A percentile compares a stretch with the other conserved stretches of the same genome.
phyloP scores from a whole-genome alignment of 2,329 filamentous ascomycete species.

The Exserohilum turcica region DNA sequence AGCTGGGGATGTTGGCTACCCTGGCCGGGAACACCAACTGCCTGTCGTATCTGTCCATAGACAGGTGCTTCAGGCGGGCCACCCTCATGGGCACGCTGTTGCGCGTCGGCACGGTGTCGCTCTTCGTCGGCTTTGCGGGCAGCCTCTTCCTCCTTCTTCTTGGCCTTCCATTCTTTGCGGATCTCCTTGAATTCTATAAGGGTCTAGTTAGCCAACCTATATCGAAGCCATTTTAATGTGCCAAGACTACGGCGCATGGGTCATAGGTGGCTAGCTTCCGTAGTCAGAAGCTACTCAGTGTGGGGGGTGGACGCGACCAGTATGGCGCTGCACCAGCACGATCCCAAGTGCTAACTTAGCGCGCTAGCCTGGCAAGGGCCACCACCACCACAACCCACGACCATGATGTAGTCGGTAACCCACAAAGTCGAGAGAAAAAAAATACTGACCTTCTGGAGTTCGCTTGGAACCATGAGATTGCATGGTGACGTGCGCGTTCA shows the following conservation, averaged over 20 bases:
- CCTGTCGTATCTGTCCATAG: slow-evolving; percentile 53
- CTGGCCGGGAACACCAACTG: slow-evolving; percentile 52
- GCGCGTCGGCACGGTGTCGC: slow-evolving; percentile 70
- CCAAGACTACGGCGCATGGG: slow-evolving; percentile 48
- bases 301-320: slow-evolving; percentile 60
- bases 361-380: slow-evolving; percentile 36
- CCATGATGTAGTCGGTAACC: background rate
- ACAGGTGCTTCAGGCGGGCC: slow-evolving; percentile 53
- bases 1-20: slow-evolving; percentile 55
- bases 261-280: slow-evolving; percentile 52
- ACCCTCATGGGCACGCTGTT: slow-evolving; percentile 57
- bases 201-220: slow-evolving; percentile 45
- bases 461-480: slow-evolving; percentile 94
- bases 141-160: slow-evolving; percentile 98
- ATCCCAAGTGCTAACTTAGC: slow-evolving; percentile 43
- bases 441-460: slow-evolving; percentile 87
- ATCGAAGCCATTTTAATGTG: slow-evolving; percentile 28
- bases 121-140: slow-evolving; percentile 90
- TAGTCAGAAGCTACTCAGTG: slow-evolving; percentile 50
- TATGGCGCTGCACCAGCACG: slow-evolving; percentile 56
- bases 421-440: slow-evolving; percentile 3
- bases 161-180: slow-evolving; percentile 97
- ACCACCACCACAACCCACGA: slow-evolving; percentile 25
- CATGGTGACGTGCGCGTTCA: slow-evolving; percentile 99
- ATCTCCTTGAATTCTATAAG: slow-evolving; percentile 95